Percentiles rank a stretch among this genome's conserved stretches.
phyloP scores from a whole-genome alignment of 140 eudicot species.

The Senecio squalidus region DNA sequence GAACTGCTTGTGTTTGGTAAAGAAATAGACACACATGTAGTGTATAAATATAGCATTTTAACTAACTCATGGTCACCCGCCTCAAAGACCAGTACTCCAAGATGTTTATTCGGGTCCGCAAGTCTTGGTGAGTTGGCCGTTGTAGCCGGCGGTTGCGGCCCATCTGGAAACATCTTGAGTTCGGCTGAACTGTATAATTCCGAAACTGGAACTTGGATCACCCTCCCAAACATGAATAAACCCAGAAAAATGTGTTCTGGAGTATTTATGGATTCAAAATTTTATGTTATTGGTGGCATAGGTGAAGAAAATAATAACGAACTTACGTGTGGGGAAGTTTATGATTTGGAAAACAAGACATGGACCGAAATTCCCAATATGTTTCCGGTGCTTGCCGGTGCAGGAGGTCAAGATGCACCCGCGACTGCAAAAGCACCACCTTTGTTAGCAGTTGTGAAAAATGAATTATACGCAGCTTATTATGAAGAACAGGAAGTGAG shows the following conservation, averaged over 20 bases:
- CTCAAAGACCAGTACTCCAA: slow-evolving; percentile 42
- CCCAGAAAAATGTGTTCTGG: slow-evolving; percentile 73
- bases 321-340: slow-evolving; percentile 67
- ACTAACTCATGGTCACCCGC: slow-evolving; percentile 72
- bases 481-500: slow-evolving; percentile 54
- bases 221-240: slow-evolving; percentile 61
- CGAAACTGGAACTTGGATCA: slow-evolving; percentile 54
- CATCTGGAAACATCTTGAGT: slow-evolving; percentile 39
- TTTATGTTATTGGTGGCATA: slow-evolving; percentile 72
- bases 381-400: slow-evolving; percentile 42
- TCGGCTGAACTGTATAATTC: slow-evolving; percentile 72
- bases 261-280: slow-evolving; percentile 64
- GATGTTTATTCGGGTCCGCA: slow-evolving; percentile 71
- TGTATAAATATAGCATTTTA: slow-evolving; percentile 63
- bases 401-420: slow-evolving; percentile 38
- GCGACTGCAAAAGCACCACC: slow-evolving; percentile 70
- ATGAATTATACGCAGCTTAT: slow-evolving; percentile 65
- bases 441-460: slow-evolving; percentile 63
- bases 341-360: slow-evolving; percentile 33
- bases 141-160: slow-evolving; percentile 71
- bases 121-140: slow-evolving; percentile 55
- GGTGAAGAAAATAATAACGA: slow-evolving; percentile 39
- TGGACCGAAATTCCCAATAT: slow-evolving; percentile 62
- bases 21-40: slow-evolving; percentile 49
- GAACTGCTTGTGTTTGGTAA: slow-evolving; percentile 75